Conservation (phyloP, 129 eudicot species). For the Saposhnikovia divaricata region DNA sequence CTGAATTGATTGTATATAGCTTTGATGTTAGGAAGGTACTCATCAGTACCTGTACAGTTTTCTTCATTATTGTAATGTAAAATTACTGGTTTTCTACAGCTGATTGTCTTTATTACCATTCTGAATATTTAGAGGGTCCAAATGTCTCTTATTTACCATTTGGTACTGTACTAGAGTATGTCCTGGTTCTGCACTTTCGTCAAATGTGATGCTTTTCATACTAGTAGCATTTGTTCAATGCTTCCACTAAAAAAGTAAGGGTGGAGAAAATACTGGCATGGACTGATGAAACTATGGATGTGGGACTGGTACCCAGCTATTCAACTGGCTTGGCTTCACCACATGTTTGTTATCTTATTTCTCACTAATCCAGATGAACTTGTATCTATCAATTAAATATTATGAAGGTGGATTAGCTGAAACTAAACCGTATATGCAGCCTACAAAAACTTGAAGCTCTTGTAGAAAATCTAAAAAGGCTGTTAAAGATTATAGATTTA, state of each 20-base stretch:
- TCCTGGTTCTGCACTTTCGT: slow-evolving; percentile 1
- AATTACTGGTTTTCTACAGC: neutral
- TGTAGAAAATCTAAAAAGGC: no score
- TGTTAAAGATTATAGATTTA: neutral
- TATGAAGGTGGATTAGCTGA: no score
- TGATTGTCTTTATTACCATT: neutral
- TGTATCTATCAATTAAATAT: no score
- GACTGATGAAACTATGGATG: neutral
- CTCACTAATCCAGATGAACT: no score
- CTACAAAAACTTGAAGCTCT: no score
- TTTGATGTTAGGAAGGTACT: neutral
- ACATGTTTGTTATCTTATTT: slow-evolving; percentile 2
- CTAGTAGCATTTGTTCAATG: slow-evolving; percentile 5
- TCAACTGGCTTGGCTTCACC: slow-evolving; percentile 3
- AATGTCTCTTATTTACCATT: slow-evolving; percentile 7
- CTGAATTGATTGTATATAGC: neutral
- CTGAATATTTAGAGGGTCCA: slow-evolving; percentile 13
- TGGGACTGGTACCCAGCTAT: no score
- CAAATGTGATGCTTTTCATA: slow-evolving; percentile 1
- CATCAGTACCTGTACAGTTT: neutral
- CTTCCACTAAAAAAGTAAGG: slow-evolving; percentile 4
- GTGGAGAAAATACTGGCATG: slow-evolving; percentile 3
- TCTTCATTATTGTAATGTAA: neutral
- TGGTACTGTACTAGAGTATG: slow-evolving; percentile 14
- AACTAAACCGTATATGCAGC: no score